Evolutionary conservation across 2,329 filamentous ascomycete species (phyloP).

Genomic region (Penicillium sp.): DNA sequence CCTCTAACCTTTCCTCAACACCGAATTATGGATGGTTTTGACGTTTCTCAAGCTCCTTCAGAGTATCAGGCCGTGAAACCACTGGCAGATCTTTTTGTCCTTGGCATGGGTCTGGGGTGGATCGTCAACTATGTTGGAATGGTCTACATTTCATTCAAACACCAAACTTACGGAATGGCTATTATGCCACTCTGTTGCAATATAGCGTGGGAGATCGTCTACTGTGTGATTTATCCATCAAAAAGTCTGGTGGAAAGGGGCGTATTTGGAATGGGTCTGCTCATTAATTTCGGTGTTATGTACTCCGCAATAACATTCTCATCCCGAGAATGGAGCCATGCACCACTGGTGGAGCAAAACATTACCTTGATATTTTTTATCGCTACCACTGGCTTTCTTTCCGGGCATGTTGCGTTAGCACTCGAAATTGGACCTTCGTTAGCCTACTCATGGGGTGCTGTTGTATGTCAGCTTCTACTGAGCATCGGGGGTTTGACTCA

Average conservation of each 20-base stretch:
- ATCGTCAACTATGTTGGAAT: conserved; percentile 18
- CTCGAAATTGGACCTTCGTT: conserved; percentile 14
- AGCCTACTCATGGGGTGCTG: conserved; percentile 17
- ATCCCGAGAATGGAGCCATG: conserved; percentile 21
- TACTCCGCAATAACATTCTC: conserved; percentile 16
- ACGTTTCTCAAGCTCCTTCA: neutral
- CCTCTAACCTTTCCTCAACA: too few species aligned
- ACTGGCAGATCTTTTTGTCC: conserved; percentile 1
- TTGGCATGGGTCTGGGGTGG: conserved; percentile 20
- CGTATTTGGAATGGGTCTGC: conserved; percentile 8
- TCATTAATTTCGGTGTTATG: conserved; percentile 18
- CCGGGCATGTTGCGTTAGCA: conserved; percentile 7
- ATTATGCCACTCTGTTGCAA: conserved; percentile 22
- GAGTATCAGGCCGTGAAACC: conserved; percentile 1
- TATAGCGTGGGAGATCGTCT: conserved; percentile 24
- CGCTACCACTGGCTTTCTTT: conserved; percentile 7
- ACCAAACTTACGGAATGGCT: conserved; percentile 20
- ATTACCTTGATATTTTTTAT: conserved; percentile 10
- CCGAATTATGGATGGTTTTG: conserved; percentile 4
- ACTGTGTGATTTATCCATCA: conserved; percentile 20
- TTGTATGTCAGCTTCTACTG: conserved; percentile 14
- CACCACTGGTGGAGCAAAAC: conserved; percentile 20
- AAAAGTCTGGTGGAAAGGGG: conserved; percentile 8
- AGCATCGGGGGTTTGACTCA: conserved; percentile 17
- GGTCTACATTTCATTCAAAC: conserved; percentile 18